A percentile compares a stretch with the other conserved stretches of the same genome.
Conservation (phyloP, 1,284 basidiomycete genomes). For the Malassezia equina region DNA sequence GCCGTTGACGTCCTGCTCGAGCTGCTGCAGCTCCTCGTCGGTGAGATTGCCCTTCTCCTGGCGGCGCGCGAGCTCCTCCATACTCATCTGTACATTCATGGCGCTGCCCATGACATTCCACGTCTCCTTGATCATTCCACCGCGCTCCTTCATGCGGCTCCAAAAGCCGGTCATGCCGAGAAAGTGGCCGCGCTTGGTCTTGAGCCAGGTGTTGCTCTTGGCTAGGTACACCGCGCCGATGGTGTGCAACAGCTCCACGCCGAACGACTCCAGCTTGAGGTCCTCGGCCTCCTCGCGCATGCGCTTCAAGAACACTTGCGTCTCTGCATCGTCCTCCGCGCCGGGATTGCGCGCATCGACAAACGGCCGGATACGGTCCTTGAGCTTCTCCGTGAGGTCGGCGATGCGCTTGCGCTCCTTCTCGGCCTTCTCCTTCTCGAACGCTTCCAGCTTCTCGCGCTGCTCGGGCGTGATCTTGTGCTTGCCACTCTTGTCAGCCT, state of each 20-base stretch:
- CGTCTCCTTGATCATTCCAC: constrained; percentile 56
- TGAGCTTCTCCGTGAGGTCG: constrained; percentile 42
- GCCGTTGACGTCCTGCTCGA: constrained; percentile 89
- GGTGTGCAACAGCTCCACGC: constrained; percentile 65
- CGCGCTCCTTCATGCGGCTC: constrained; percentile 87
- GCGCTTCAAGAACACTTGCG: constrained; percentile 56
- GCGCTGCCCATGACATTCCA: constrained; percentile 53
- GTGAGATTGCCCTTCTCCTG: constrained; percentile 82
- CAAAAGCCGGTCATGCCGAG: constrained; percentile 80
- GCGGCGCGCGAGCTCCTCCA: constrained; percentile 79
- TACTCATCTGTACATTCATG: constrained; percentile 52
- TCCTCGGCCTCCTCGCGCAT: constrained; percentile 85
- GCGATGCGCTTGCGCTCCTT: constrained; percentile 42
- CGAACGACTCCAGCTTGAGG: constrained; percentile 94
- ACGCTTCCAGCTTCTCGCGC: constrained; percentile 42
- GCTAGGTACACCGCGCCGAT: constrained; percentile 69
- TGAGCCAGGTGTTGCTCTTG: constrained; percentile 85
- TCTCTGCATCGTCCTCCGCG: constrained; percentile 69
- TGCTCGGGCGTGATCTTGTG: constrained; percentile 69
- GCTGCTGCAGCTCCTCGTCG: constrained; percentile 57
- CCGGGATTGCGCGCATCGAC: constrained; percentile 67
- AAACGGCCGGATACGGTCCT: constrained; percentile 46
- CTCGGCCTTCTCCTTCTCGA: constrained; percentile 47
- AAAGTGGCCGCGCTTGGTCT: constrained; percentile 60
- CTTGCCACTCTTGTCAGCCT: constrained; percentile 50